These are phyloP conservation scores for Nitzschia putrida DNA, from an alignment of 108 stramenopile genomes.

Conservation along the genomic window DNA sequence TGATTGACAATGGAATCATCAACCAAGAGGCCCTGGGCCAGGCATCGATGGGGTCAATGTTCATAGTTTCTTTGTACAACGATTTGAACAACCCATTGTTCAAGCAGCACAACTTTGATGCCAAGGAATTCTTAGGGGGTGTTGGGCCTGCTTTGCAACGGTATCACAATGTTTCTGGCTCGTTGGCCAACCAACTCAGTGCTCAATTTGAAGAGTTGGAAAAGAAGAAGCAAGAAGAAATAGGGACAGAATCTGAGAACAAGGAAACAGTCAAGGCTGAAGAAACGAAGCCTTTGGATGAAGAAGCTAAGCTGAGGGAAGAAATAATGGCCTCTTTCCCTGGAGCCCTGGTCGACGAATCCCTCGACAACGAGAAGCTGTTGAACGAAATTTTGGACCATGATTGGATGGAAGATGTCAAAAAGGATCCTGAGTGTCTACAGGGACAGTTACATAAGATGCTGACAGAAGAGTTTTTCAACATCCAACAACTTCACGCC, in stretches of 20 bases:
- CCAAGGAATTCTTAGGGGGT: slow-evolving; percentile 64
- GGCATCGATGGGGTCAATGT: slow-evolving; percentile 57
- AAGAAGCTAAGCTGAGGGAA: slow-evolving; percentile 7
- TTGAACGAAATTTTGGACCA: slow-evolving; percentile 26
- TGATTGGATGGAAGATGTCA: slow-evolving; percentile 49
- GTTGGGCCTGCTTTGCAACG: slow-evolving; percentile 69
- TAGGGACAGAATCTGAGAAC: not conserved
- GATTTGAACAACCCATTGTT: slow-evolving; percentile 69
- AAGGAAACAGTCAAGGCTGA: slow-evolving; percentile 15
- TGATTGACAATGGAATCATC: slow-evolving; percentile 53
- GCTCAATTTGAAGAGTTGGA: slow-evolving; percentile 3
- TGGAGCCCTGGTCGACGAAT: not conserved
- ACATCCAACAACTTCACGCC: slow-evolving; percentile 23
- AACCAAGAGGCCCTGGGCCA: slow-evolving; percentile 62
- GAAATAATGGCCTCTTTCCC: slow-evolving; percentile 5
- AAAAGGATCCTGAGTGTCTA: slow-evolving; percentile 48
- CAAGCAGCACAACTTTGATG: slow-evolving; percentile 54
- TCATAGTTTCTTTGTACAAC: slow-evolving; percentile 62
- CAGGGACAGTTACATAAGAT: slow-evolving; percentile 45
- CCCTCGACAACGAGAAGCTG: slow-evolving; percentile 1
- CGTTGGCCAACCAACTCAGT: slow-evolving; percentile 33
- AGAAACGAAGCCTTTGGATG: slow-evolving; percentile 1
- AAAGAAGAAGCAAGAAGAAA: slow-evolving; percentile 1
- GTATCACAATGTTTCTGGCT: slow-evolving; percentile 52
- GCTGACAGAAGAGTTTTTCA: slow-evolving; percentile 45